Evolutionary conservation across 805 yeast species (phyloP), one percentile per base, ranked within the genome.

Genomic region (Torulaspora franciscae): DNA sequence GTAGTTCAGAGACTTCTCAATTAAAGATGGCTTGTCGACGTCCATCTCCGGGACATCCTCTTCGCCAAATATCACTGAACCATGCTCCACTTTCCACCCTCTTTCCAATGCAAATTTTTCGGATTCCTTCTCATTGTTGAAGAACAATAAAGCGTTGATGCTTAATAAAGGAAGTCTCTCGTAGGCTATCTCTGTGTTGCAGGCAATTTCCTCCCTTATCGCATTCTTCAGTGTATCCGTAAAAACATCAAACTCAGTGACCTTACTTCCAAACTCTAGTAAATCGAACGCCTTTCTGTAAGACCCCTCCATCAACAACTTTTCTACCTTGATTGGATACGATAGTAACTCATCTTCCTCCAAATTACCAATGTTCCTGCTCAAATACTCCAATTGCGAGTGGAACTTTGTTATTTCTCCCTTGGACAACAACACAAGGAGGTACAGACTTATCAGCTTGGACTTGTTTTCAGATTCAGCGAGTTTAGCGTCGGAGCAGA

Each of bases 241-340:
- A 65, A 91, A 86, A 37, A 86, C 75, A 47, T 76, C 77, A 65
- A 81, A 90, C 64, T 93, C 98, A 46, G 80, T 77, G 52, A 82
- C 80, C 36, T 58, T 62, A 42, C 50, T 54, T 6, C 62, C 69
- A 44, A 52, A 55, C 55, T 57, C 60, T 68, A 85, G 74, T 44
- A 85, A 74, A 55, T 79, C 82, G 84, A 93, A 85, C 37, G 90
- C 91, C 66, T 86, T 86, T 65, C 88, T 93, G 67, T 90, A 93
- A 52, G 91, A 85, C 34, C 99, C 99, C 68, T 93, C 98, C 83
- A 91, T 88, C 53, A 93, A 77, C 84, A 95, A 87, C 53, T 86
- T 81, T 65, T 93, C 98, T 56, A 93, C 80, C 55, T 81, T 81
- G 43, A 91, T 81, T 19, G 98, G 98, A 63, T 89, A 89, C 38